These are phyloP conservation scores for Schizophyllum amplum DNA, from an alignment of 1,284 basidiomycete genomes.

Conservation along the genomic window DNA sequence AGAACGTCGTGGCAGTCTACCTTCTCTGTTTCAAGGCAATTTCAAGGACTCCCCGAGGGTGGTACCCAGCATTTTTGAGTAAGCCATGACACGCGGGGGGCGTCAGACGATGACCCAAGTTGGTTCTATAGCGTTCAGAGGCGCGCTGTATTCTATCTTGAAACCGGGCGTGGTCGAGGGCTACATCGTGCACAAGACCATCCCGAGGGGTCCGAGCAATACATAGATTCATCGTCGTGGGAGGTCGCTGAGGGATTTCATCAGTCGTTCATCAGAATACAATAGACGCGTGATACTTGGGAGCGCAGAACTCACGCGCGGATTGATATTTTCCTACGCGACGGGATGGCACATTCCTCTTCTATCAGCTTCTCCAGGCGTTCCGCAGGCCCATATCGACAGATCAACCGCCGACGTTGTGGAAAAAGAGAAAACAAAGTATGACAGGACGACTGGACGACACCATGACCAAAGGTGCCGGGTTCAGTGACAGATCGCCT, in stretches of 20 bases:
- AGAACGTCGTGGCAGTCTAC: background rate
- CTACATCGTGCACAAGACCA: background rate
- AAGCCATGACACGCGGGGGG: no score
- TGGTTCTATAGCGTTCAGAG: no score
- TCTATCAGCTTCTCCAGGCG: background rate
- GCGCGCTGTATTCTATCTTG: no score
- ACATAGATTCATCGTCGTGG: background rate
- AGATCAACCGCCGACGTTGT: background rate
- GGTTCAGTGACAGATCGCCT: no score
- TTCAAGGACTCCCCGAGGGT: background rate
- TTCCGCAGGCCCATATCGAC: background rate
- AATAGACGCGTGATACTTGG: background rate
- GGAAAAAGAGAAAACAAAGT: no score
- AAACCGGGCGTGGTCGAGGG: background rate
- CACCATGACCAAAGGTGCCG: no score
- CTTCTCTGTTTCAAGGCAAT: background rate
- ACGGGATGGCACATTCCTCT: background rate
- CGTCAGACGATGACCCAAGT: no score
- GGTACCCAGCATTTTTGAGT: background rate
- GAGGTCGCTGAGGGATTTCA: background rate
- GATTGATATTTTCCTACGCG: background rate
- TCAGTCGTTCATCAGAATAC: background rate
- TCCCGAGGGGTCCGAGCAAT: background rate
- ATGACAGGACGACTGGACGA: background rate
- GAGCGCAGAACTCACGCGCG: background rate